These are phyloP conservation scores for Striga hermonthica DNA, from an alignment of 305 asterid species.

Conservation along the genomic window DNA sequence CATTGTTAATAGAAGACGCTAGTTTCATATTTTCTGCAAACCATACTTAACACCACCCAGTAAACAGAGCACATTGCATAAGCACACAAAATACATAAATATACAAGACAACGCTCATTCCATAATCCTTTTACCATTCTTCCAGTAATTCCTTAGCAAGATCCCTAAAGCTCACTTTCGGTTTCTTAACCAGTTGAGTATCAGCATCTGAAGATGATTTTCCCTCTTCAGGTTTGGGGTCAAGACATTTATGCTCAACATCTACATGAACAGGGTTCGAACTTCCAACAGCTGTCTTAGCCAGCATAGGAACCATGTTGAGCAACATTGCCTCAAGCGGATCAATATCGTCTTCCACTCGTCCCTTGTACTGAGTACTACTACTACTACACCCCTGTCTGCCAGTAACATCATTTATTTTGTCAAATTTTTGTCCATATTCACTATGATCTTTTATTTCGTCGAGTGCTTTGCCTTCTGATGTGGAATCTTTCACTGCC, in stretches of 20 bases:
- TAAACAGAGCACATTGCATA: background rate
- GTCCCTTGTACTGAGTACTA: conserved; percentile 30
- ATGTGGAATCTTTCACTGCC: conserved; percentile 29
- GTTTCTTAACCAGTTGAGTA: conserved; percentile 52
- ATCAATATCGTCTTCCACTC: conserved; percentile 38
- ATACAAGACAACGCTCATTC: conserved; percentile 4
- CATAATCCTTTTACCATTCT: conserved; percentile 52
- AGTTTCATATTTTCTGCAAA: background rate
- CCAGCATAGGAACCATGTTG: conserved; percentile 59
- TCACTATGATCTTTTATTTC: conserved; percentile 29
- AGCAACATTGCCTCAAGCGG: conserved; percentile 67
- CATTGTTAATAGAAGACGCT: too few relatives aligned
- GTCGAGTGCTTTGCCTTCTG: conserved; percentile 37
- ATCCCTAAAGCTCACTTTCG: conserved; percentile 83
- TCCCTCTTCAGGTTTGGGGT: conserved; percentile 30
- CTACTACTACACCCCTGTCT: conserved; percentile 30
- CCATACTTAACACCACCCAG: background rate
- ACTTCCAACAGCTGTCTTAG: conserved; percentile 35
- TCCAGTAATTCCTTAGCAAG: conserved; percentile 69
- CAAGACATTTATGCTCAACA: conserved; percentile 26
- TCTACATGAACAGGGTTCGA: conserved; percentile 28
- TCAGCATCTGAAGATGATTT: conserved; percentile 33
- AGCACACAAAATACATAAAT: background rate
- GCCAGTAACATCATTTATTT: conserved; percentile 28
- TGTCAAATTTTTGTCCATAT: conserved; percentile 23